A percentile compares a stretch with the other conserved stretches of the same genome.
Evolutionary conservation across 495 filamentous ascomycete species (phyloP).

Genomic region (Daldinia decipiens): DNA sequence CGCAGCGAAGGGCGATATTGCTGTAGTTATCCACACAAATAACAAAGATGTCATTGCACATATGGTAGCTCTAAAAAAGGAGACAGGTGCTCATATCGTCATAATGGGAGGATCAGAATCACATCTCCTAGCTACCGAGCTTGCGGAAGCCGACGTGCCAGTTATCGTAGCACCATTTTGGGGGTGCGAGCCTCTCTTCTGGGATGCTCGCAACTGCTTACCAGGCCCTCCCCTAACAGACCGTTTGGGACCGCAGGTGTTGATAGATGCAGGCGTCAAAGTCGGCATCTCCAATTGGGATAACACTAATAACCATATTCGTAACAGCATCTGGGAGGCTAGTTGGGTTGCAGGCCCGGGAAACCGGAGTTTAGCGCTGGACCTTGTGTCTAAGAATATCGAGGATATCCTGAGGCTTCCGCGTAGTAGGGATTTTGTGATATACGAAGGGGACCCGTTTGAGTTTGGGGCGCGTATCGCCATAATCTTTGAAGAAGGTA

Average conservation of each 20-base stretch:
- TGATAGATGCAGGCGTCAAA: constrained; percentile 51
- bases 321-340: constrained; percentile 38
- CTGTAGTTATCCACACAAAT: constrained; percentile 33
- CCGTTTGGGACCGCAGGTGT: constrained; percentile 46
- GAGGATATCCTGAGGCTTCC: constrained; percentile 50
- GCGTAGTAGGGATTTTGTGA: constrained; percentile 49
- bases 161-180: constrained; percentile 50
- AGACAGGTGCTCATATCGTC: constrained; percentile 34
- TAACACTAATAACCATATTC: constrained; percentile 36
- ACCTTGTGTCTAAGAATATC: constrained; percentile 51
- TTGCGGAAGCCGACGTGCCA: constrained; percentile 53
- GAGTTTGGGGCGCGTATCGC: constrained; percentile 51
- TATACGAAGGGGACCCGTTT: constrained; percentile 56
- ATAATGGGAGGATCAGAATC: constrained; percentile 29
- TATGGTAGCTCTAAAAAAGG: constrained; percentile 31
- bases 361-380: constrained; percentile 35
- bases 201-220: constrained; percentile 33
- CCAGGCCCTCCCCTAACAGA: constrained; percentile 52
- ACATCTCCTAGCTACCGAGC: constrained; percentile 51
- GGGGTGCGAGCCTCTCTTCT: constrained; percentile 38
- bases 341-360: constrained; percentile 38
- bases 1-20: constrained; percentile 27
- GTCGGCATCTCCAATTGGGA: constrained; percentile 38
- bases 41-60: constrained; percentile 39
- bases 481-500: constrained; percentile 46